Base-by-base conservation (phyloP, 352 stramenopile genomes). In the Globisporangium orthogonon region DNA sequence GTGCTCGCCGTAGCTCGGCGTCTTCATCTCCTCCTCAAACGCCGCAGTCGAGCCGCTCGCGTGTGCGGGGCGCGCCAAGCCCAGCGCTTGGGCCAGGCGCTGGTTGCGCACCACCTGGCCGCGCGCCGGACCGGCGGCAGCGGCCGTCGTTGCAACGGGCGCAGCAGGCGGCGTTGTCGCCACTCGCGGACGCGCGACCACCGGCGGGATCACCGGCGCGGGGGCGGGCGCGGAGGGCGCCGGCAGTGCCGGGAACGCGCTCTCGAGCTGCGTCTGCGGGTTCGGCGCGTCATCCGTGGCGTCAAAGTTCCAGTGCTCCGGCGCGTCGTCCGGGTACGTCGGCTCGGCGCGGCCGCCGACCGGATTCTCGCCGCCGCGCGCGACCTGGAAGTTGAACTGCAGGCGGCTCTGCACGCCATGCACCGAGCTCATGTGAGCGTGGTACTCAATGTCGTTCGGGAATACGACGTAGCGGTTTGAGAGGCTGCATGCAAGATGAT, bases 401-500 rank as follows among this genome's bases (percentile, higher is more conserved):
- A 91, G 66, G 3, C 78, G 80, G 40, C 90, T 89, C 54, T 81
- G 67, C 31, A 85, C 68, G 29, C 83, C 83, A 51, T 96, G 87
- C 33, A 83, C 71, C 28, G 74, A 76, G 51, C 82, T 75, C 80
- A 95, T 91, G 65, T 96, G 87, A 18, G 77, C 74, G 51, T 93
- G 78, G 56, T 93, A 91, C 56, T 96, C 87, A 37, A 96, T 79
- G 37, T 93, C 75, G 49, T 94, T 91, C 3, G 67, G 54, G 54
- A 96, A 96, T 35, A 95, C 87, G 4, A 94, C 77, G 54, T 92
- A 96, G 13, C 83, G 79, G 65, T 94, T 91, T 13, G 74, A 76
- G 30, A 95, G 69, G 64, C 82, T 90, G 47, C 35, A 37, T 10
- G 54, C n/a, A 35, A 23, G 13, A 31, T 2, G 18, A 23, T 17